Evolutionary conservation across 2,329 filamentous ascomycete genomes (phyloP).

Genomic region (Colletotrichum falcatum): DNA sequence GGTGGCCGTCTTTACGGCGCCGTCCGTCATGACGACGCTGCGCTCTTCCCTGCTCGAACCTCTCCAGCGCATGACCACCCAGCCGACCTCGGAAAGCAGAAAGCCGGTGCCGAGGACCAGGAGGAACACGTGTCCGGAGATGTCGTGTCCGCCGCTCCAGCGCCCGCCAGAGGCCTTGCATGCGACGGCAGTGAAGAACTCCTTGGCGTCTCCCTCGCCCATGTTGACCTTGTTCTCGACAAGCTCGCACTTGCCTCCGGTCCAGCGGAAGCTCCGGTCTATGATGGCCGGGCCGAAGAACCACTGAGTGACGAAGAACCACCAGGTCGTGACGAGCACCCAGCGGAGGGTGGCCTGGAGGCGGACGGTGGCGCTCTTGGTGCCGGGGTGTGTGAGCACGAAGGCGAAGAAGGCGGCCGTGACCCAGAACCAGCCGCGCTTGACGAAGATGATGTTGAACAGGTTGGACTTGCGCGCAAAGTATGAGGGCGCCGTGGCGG

Average conservation of each 20-base stretch:
- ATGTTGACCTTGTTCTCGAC: constrained; percentile 60
- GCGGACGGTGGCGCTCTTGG: constrained; percentile 48
- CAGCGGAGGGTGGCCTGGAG: constrained; percentile 76
- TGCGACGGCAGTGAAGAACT: constrained; percentile 77
- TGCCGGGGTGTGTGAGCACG: constrained; percentile 73
- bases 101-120: constrained; percentile 87
- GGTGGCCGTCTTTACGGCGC: constrained; percentile 70
- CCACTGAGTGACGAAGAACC: constrained; percentile 95
- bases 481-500: constrained; percentile 77
- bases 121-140: constrained; percentile 95
- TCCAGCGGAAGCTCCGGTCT: constrained; percentile 89
- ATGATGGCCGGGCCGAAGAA: constrained; percentile 93
- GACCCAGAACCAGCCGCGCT: constrained; percentile 94
- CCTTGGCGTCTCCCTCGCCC: constrained; percentile 59
- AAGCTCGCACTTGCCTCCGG: constrained; percentile 84
- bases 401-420: constrained; percentile 80
- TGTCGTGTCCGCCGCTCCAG: constrained; percentile 96
- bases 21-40: constrained; percentile 73
- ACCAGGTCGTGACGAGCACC: constrained; percentile 77
- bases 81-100: constrained; percentile 82
- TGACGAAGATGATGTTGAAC: constrained; percentile 94
- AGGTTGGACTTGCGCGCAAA: constrained; percentile 95
- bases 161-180: constrained; percentile 85
- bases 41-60: constrained; percentile 68
- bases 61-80: constrained; percentile 61